Conservation (phyloP, 2,329 filamentous ascomycete species). For the Lecanicillium sp. region DNA sequence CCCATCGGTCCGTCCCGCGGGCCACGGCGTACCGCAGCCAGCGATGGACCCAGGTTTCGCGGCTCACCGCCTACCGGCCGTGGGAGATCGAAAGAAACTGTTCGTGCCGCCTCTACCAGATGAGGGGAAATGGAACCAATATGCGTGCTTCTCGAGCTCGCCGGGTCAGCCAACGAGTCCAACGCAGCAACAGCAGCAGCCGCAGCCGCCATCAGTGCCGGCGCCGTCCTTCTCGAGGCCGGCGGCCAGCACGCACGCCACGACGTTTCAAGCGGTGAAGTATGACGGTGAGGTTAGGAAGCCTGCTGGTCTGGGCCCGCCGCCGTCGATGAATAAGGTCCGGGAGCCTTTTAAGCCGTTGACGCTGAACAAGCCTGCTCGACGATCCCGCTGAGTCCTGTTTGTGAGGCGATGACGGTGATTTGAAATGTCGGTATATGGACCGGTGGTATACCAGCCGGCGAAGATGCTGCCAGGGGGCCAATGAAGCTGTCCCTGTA, state of each 20-base stretch:
- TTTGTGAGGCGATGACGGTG: too few relatives aligned
- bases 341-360: conserved; percentile 50
- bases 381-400: background rate
- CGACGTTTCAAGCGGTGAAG: conserved; percentile 37
- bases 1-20: conserved; percentile 18
- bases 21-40: conserved; percentile 15
- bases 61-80: conserved; percentile 34
- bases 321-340: conserved; percentile 42
- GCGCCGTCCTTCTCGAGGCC: conserved; percentile 19
- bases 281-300: conserved; percentile 32
- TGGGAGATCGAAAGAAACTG: conserved; percentile 27
- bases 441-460: too few relatives aligned
- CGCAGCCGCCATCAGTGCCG: conserved; percentile 17
- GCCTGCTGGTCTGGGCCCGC: conserved; percentile 35
- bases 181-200: conserved; percentile 13
- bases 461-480: too few relatives aligned
- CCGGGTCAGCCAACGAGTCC: conserved; percentile 29
- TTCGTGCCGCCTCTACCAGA: conserved; percentile 17
- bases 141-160: conserved; percentile 53
- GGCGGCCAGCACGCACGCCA: conserved; percentile 41
- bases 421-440: too few relatives aligned
- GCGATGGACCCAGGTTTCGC: conserved; percentile 22
- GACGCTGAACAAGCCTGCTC: conserved; percentile 38
- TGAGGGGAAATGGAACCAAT: conserved; percentile 32
- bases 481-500: too few relatives aligned